phyloP scores from a whole-genome alignment of 352 stramenopile species.

The Phytophthora europaea region DNA sequence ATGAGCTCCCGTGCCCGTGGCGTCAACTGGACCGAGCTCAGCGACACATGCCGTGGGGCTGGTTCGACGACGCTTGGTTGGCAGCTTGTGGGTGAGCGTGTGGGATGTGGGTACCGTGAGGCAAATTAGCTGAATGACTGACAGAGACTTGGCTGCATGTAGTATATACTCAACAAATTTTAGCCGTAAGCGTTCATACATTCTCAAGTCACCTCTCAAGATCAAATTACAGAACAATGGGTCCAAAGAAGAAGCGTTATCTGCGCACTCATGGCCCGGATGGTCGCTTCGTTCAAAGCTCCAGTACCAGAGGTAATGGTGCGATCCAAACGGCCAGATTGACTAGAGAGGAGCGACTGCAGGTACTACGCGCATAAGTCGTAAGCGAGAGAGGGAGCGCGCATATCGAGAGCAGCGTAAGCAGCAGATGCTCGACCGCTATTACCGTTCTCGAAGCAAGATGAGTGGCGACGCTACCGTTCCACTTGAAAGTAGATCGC shows the following conservation, averaged over 20 bases:
- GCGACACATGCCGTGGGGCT: constrained; percentile 17
- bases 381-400: not conserved
- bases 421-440: not conserved
- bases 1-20: constrained; percentile 30
- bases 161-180: too few relatives aligned
- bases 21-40: constrained; percentile 38
- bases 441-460: not conserved
- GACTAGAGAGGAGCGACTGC: not conserved
- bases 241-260: not conserved
- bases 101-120: not conserved
- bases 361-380: not conserved
- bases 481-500: not conserved
- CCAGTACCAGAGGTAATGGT: not conserved
- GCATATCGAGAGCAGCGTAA: not conserved
- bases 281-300: not conserved
- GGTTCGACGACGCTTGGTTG: constrained; percentile 23
- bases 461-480: not conserved
- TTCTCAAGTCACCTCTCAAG: too few relatives aligned
- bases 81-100: constrained; percentile 10
- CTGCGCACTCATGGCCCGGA: not conserved
- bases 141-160: too few relatives aligned
- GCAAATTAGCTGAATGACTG: too few relatives aligned
- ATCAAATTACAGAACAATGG: constrained; percentile 2
- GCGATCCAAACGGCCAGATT: not conserved
- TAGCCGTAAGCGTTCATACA: too few relatives aligned